phyloP scores from a whole-genome alignment of 768 basidiomycete species.

The Podaxis sp. region DNA sequence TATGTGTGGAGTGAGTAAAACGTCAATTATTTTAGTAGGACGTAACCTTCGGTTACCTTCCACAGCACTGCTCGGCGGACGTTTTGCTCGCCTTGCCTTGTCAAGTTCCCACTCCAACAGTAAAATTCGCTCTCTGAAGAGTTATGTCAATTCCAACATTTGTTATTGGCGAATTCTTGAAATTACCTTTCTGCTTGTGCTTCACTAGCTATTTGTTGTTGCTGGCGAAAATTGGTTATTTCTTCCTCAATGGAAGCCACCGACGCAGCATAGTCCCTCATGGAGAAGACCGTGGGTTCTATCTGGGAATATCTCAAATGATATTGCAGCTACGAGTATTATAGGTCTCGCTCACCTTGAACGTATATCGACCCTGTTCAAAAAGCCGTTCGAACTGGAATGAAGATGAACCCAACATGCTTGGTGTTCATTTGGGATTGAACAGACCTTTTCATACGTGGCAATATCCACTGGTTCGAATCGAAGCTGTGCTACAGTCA shows the following conservation, averaged over 20 bases:
- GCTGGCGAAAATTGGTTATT: slow-evolving; percentile 38
- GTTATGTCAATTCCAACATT: slow-evolving; percentile 34
- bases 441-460: slow-evolving; percentile 46
- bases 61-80: neutral
- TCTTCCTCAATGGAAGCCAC: slow-evolving; percentile 41
- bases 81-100: neutral
- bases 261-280: slow-evolving; percentile 47
- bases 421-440: neutral
- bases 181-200: slow-evolving; percentile 42
- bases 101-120: slow-evolving; percentile 9
- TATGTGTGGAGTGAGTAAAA: neutral
- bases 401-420: neutral
- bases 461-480: slow-evolving; percentile 49
- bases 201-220: slow-evolving; percentile 35
- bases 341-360: slow-evolving; percentile 36
- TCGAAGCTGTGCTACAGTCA: slow-evolving; percentile 35
- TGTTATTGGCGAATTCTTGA: slow-evolving; percentile 33
- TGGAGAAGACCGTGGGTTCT: slow-evolving; percentile 51
- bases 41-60: neutral
- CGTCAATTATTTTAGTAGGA: neutral
- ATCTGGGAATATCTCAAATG: slow-evolving; percentile 32
- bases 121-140: slow-evolving; percentile 24
- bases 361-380: slow-evolving; percentile 51
- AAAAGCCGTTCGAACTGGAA: slow-evolving; percentile 50
- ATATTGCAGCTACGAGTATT: slow-evolving; percentile 11